These are phyloP conservation scores for Wallacemonas sp. DNA, from an alignment of 208 protist genomes.

Conservation along the genomic window DNA sequence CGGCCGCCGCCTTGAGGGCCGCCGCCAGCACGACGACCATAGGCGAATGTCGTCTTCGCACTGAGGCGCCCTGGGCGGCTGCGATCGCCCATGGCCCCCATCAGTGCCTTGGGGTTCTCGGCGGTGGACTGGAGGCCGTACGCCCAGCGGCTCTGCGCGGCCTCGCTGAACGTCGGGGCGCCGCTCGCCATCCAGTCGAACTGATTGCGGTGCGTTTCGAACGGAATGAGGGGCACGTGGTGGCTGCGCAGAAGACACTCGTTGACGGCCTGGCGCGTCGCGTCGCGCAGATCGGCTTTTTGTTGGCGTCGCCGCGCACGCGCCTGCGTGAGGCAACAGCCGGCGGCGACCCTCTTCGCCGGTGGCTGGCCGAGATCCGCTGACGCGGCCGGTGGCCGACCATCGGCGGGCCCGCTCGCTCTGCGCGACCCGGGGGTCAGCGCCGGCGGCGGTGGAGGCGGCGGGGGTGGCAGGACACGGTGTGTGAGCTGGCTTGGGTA, in stretches of 20 bases:
- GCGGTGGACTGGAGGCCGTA: not conserved
- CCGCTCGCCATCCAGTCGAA: conserved; percentile 7
- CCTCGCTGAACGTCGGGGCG: conserved; percentile 1
- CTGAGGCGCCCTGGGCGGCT: not conserved
- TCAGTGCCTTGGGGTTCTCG: not conserved
- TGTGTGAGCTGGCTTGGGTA: conserved; percentile 47
- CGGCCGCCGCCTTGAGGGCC: conserved; percentile 16
- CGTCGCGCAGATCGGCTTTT: conserved; percentile 21
- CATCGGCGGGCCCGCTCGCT: not conserved
- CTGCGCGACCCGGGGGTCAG: not conserved
- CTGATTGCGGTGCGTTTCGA: conserved; percentile 22
- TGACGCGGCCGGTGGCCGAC: not conserved
- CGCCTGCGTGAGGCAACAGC: conserved; percentile 11
- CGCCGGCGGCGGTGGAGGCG: not conserved
- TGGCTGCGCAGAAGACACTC: conserved; percentile 34
- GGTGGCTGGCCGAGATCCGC: not conserved
- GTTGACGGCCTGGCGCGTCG: conserved; percentile 30
- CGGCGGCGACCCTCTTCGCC: conserved; percentile 8
- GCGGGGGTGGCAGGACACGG: conserved; percentile 13
- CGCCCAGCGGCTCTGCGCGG: conserved; percentile 8
- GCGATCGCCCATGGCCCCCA: not conserved
- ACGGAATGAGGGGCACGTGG: conserved; percentile 51
- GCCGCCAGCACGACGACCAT: conserved; percentile 13
- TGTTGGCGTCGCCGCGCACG: conserved; percentile 9
- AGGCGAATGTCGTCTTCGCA: conserved; percentile 23